Base-by-base conservation (phyloP, 176 grass and related monocot species). In the Stipa capillata region DNA sequence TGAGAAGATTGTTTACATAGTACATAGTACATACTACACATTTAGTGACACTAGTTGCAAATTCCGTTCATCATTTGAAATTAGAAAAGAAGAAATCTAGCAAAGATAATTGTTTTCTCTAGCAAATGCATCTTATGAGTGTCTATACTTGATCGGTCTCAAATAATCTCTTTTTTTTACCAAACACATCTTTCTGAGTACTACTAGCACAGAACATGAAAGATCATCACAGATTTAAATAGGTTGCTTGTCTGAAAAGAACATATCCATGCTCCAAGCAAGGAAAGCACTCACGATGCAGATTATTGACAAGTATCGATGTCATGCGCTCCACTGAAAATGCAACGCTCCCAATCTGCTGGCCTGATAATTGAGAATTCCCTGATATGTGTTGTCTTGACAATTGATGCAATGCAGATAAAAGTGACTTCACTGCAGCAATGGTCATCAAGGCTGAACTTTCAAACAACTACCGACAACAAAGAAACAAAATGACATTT, bases 381-480 rank as follows among this genome's bases (percentile, higher is more conserved):
- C 85, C 88, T 23, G 64, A 89, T 73, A 92, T 87, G 82, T 87
- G 93, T 48, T 98, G 92, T 84, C 95, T 92, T 86, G 95, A 98
- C 69, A 98, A 84, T 77, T 98, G 95, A 84, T 85, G 63, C 74
- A 98, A 78, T 65, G 95, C 92, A 85, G 95, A 93, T 60, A 98
- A 62, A 76, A 98, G 92, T 71, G 95, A 98, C 83, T 94, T 98
- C 64, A 98, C 95, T 25, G 95, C 87, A 80, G 90, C 83, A 60
- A 98, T 73, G 65, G 85, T 91, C 95, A 98, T 98, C 77, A 98
- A 79, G 69, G 85, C 90, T 73, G 95, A 98, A 89, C 95, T 98
- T 90, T 98, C 95, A 83, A 98, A 98, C 43, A 98, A 76, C 95
- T 98, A 86, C 27, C 59, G 87, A 88, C 81, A 87, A 68, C 65